A percentile compares a stretch with the other conserved stretches of the same genome.
phyloP scores from a whole-genome alignment of 495 filamentous ascomycete species.

The Daldinia vernicosa region DNA sequence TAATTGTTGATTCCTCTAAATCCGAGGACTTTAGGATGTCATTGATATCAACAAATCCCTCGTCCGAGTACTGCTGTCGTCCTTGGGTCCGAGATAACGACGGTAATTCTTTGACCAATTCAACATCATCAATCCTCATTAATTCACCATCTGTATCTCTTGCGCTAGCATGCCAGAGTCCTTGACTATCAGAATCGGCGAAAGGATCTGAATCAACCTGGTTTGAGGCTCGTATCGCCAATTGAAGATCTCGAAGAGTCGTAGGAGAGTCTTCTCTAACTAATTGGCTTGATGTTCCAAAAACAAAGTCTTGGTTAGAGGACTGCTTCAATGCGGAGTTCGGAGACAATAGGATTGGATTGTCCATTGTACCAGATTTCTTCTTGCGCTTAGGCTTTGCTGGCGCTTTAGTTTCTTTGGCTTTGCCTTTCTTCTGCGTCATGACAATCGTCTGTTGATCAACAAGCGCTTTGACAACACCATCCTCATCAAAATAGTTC shows the following conservation, averaged over 20 bases:
- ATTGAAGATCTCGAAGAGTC: conserved; percentile 71
- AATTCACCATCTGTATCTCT: conserved; percentile 70
- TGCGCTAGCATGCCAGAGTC: conserved; percentile 74
- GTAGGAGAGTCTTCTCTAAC: conserved; percentile 77
- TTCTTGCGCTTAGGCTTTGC: conserved; percentile 52
- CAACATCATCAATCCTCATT: conserved; percentile 64
- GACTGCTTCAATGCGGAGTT: conserved; percentile 71
- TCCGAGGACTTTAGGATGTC: conserved; percentile 43
- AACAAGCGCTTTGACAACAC: conserved; percentile 44
- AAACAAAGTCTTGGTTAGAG: conserved; percentile 82
- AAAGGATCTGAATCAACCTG: conserved; percentile 53
- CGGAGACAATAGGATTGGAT: conserved; percentile 73
- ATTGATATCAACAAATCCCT: conserved; percentile 53
- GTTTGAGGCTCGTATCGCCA: conserved; percentile 72
- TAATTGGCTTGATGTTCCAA: conserved; percentile 92
- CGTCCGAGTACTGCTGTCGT: conserved; percentile 2
- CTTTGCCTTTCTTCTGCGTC: conserved; percentile 48
- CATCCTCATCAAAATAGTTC: conserved; percentile 46
- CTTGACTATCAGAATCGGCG: conserved; percentile 44
- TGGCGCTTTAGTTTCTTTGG: conserved; percentile 44
- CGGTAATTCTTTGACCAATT: conserved; percentile 56
- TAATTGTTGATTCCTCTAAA: conserved; percentile 1
- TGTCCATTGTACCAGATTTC: conserved; percentile 54
- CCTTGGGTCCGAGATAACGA: neutral
- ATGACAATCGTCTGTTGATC: conserved; percentile 46